Conservation (phyloP, 495 filamentous ascomycete species). For the Recurvomyces mirabilis region DNA sequence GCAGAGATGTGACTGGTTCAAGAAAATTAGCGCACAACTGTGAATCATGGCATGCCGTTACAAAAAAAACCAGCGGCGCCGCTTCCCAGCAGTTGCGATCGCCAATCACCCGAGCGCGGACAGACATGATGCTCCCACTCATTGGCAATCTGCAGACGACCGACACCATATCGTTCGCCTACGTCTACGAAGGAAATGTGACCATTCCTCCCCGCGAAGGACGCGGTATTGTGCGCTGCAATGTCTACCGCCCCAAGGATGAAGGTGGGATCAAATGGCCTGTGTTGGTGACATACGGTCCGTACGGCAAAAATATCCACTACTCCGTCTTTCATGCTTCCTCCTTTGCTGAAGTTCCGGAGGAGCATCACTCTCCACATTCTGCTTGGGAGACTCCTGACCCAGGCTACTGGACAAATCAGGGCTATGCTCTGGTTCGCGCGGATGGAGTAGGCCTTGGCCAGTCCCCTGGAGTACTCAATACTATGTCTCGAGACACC, state of each 20-base stretch:
- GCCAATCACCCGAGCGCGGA: too few relatives aligned
- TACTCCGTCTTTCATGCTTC: slow-evolving; percentile 36
- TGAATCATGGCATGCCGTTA: too few relatives aligned
- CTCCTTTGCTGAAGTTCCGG: slow-evolving; percentile 38
- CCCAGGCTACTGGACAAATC: slow-evolving; percentile 47
- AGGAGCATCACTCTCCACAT: slow-evolving; percentile 35
- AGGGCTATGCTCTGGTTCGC: slow-evolving; percentile 49
- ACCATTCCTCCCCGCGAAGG: slow-evolving; percentile 19
- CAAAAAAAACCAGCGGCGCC: too few relatives aligned
- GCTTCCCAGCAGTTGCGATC: too few relatives aligned
- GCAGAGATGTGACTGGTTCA: too few relatives aligned
- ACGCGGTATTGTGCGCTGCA: slow-evolving; percentile 14
- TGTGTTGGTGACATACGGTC: slow-evolving; percentile 46
- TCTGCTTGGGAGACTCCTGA: slow-evolving; percentile 57
- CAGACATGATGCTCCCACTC: too few relatives aligned
- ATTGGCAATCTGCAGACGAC: too few relatives aligned
- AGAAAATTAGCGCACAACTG: too few relatives aligned
- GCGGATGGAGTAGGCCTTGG: slow-evolving; percentile 50
- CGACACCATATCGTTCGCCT: slow-evolving; percentile 14
- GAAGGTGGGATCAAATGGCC: slow-evolving; percentile 27
- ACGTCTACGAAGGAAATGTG: slow-evolving; percentile 32
- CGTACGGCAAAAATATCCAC: slow-evolving; percentile 54
- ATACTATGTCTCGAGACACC: slow-evolving; percentile 50
- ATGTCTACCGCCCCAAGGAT: slow-evolving; percentile 26
- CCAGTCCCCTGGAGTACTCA: slow-evolving; percentile 45